Percentiles rank a stretch among this genome's conserved stretches.
Conservation (phyloP, 163 green algal species). For the Scenedesmus sp. region DNA sequence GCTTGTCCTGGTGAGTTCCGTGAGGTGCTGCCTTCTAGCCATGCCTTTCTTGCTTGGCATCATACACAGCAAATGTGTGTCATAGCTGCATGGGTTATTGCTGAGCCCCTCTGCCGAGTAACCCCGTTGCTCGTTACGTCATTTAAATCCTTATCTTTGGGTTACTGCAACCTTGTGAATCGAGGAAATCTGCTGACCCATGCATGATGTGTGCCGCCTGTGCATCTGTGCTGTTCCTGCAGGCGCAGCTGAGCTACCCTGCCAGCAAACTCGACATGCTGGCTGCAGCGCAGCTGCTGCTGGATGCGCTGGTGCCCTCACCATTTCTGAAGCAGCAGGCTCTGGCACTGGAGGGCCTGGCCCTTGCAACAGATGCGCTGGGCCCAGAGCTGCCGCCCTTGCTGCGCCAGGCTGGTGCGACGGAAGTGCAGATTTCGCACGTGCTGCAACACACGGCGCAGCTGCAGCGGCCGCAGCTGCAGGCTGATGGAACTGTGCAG, state of each 20-base stretch:
- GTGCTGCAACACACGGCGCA: constrained; percentile 14
- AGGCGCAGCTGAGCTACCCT: constrained; percentile 23
- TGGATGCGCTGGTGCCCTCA: neutral
- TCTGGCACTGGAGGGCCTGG: constrained; percentile 31
- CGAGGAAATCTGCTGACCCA: too few species aligned
- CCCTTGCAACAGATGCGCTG: constrained; percentile 24
- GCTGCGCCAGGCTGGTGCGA: constrained; percentile 24
- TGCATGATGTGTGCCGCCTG: neutral
- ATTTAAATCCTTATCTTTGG: too few species aligned
- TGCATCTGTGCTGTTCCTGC: neutral
- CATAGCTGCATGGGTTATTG: neutral
- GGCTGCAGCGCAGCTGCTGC: neutral
- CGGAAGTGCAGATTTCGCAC: constrained; percentile 16
- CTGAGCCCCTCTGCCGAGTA: too few species aligned
- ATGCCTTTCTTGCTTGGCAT: neutral
- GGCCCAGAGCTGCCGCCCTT: constrained; percentile 4
- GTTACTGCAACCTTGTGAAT: too few species aligned
- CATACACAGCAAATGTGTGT: neutral
- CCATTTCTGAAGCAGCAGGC: constrained; percentile 20
- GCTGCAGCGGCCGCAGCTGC: constrained; percentile 29
- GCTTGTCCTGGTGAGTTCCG: constrained; percentile 14
- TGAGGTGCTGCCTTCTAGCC: neutral
- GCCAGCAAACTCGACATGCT: constrained; percentile 33
- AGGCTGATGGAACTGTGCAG: neutral
- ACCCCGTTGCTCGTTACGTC: too few species aligned